phyloP scores from a whole-genome alignment of 2,329 filamentous ascomycete species.

The Colletotrichum brevisporum region DNA sequence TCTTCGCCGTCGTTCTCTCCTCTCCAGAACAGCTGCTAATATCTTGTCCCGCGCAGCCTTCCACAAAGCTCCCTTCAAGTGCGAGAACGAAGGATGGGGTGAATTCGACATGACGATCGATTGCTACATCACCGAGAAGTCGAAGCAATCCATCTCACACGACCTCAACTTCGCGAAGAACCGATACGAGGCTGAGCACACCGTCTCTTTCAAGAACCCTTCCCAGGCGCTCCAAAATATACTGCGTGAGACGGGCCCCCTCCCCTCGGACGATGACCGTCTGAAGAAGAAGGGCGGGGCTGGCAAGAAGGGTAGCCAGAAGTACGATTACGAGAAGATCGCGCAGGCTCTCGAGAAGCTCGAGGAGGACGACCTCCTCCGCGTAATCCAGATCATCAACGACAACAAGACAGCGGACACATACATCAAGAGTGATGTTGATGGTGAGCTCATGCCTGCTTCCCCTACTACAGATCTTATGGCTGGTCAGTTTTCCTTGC shows the following conservation, averaged over 20 bases:
- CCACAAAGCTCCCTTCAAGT: conserved; percentile 87
- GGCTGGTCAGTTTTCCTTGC: conserved; percentile 40
- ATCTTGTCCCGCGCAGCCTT: conserved; percentile 68
- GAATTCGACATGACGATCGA: conserved; percentile 97
- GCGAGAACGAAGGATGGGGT: conserved; percentile 96
- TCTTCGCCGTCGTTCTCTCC: conserved; percentile 2
- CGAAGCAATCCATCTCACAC: conserved; percentile 84
- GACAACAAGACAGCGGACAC: conserved; percentile 96
- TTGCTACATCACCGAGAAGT: conserved; percentile 87
- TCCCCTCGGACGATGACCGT: conserved; percentile 80
- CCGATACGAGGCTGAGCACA: conserved; percentile 86
- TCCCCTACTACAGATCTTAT: conserved; percentile 35
- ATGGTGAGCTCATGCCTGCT: conserved; percentile 73
- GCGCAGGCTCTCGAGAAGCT: conserved; percentile 92
- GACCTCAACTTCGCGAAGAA: conserved; percentile 91
- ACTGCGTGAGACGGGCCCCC: conserved; percentile 86
- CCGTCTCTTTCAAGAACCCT: conserved; percentile 91
- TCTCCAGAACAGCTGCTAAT: conserved; percentile 38
- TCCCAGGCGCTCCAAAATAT: conserved; percentile 85
- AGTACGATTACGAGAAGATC: conserved; percentile 93
- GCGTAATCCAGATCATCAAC: conserved; percentile 97
- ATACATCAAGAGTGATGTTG: conserved; percentile 97
- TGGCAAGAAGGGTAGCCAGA: conserved; percentile 84
- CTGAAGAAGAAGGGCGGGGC: conserved; percentile 73
- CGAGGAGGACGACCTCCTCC: conserved; percentile 91